Base-by-base conservation (phyloP, 495 filamentous ascomycete species). In the Podospora pseudoanserina region DNA sequence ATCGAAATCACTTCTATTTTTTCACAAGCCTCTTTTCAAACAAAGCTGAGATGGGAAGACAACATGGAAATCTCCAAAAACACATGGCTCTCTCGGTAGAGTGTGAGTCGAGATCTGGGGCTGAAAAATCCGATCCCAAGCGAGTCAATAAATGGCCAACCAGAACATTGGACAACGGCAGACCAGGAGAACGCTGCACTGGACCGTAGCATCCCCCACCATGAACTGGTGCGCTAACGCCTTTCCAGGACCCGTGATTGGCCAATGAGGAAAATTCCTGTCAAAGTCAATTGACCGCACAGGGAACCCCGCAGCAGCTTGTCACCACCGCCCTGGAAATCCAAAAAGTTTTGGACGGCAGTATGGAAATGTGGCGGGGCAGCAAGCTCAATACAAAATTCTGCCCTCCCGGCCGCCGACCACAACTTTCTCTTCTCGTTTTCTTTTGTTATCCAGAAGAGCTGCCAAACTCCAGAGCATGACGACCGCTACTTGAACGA, bases 291-390 rank as follows among this genome's bases (percentile, higher is more conserved):
- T 63, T 57, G 39, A 57, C 59, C 28, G 16, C 26, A 18, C 70
- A 60, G 16, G 64, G 66, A 63, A 68, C 74, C 72, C 74, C 74
- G 74, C 74, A 68, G 63, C 49, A 71, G 34, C 20, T 60, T 39
- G 60, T 18, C 53, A 59, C 39, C 56, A 60, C 57, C 60, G 63
- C 67, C 65, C 60, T 68, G 65, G 53, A 49, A 49, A 49, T 58
- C n/a, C 55, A 58, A 71, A 73, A 72, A 71, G 65, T 67, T 67
- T 72, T 71, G 67, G 70, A 66, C 63, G 65, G 66, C 63, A 63
- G 62, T 61, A 23, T 53, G 44, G 60, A 30, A 58, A 64, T 26
- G 66, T 70, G 71, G 73, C 69, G 73, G 73, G 71, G 68, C 68
- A 62, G 4, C 30, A 32, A 63, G 28, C 23, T 63, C 56, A 15